A percentile compares a stretch with the other conserved stretches of the same genome.
These are phyloP conservation scores for Aspergillus bertholletiae DNA, from an alignment of 495 filamentous ascomycete species.

Conservation along the genomic window DNA sequence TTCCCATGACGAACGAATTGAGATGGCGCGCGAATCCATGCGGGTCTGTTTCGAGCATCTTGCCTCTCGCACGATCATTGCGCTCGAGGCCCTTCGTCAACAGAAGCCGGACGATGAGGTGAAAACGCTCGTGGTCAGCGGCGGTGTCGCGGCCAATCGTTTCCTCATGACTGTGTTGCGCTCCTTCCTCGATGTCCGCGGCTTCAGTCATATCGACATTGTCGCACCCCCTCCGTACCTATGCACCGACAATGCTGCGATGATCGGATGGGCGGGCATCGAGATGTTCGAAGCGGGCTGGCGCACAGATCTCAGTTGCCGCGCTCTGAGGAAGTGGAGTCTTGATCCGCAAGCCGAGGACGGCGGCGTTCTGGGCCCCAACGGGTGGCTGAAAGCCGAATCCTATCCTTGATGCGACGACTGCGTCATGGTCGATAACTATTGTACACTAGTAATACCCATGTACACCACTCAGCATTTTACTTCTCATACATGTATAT, in stretches of 20 bases:
- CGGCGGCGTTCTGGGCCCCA: conserved; percentile 45
- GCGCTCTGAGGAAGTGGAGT: conserved; percentile 70
- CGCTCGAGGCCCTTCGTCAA: conserved; percentile 44
- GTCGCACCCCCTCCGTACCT: conserved; percentile 68
- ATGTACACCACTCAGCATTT: conserved; percentile 10
- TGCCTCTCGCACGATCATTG: conserved; percentile 65
- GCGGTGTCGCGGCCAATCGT: conserved; percentile 81
- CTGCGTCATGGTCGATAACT: background rate
- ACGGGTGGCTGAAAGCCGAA: conserved; percentile 29
- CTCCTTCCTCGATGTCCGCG: conserved; percentile 57
- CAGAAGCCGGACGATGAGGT: conserved; percentile 29
- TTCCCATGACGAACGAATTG: conserved; percentile 47
- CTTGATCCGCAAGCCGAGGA: conserved; percentile 60
- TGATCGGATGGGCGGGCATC: conserved; percentile 92
- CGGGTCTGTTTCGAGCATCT: conserved; percentile 86
- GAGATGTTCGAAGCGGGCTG: conserved; percentile 88
- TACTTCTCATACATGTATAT: background rate
- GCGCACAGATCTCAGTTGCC: conserved; percentile 53
- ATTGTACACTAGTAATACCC: conserved; percentile 20
- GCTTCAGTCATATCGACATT: conserved; percentile 59
- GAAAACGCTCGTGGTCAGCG: conserved; percentile 72
- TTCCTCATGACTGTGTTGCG: conserved; percentile 70
- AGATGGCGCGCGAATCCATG: conserved; percentile 69
- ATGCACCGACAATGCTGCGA: conserved; percentile 96
- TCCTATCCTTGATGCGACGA: background rate